A percentile compares a stretch with the other conserved stretches of the same genome.
Conservation (phyloP, 176 grass and related monocot species). For the Oryza glumipatula region DNA sequence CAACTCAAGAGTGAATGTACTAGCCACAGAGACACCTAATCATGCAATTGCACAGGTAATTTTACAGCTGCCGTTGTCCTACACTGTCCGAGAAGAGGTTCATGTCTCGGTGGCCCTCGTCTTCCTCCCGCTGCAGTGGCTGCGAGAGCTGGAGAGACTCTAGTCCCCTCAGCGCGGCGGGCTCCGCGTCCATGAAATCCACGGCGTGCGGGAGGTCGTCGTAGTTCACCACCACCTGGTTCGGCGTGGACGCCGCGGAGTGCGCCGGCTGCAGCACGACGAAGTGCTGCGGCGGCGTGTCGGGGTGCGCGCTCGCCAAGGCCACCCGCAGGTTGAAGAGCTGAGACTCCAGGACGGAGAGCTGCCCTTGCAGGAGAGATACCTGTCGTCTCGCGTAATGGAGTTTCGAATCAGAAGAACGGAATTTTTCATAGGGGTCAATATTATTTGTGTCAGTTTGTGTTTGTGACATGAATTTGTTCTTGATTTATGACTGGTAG, state of each 20-base stretch:
- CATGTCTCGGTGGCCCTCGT: conserved; percentile 24
- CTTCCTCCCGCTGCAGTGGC: conserved; percentile 33
- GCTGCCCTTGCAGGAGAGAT: conserved; percentile 62
- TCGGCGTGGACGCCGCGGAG: conserved; percentile 34
- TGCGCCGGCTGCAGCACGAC: conserved; percentile 50
- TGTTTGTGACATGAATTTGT: neutral
- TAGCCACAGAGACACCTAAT: neutral
- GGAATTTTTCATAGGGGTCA: neutral
- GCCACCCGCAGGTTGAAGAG: conserved; percentile 64
- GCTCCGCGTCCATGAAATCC: conserved; percentile 53
- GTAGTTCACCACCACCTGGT: conserved; percentile 52
- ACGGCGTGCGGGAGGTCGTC: conserved; percentile 39
- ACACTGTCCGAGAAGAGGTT: conserved; percentile 28
- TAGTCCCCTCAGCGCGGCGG: conserved; percentile 25
- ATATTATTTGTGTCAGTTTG: no score
- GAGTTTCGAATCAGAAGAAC: neutral
- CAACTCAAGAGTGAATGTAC: neutral
- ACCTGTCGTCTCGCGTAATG: conserved; percentile 42
- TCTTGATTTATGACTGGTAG: neutral
- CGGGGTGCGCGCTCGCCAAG: conserved; percentile 38
- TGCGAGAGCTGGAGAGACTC: conserved; percentile 35
- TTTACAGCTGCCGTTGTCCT: neutral
- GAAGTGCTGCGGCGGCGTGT: conserved; percentile 36
- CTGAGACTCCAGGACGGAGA: conserved; percentile 55
- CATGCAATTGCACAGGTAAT: neutral